phyloP scores from a whole-genome alignment of 1,284 basidiomycete species.

The Veloboletus limbatus region DNA sequence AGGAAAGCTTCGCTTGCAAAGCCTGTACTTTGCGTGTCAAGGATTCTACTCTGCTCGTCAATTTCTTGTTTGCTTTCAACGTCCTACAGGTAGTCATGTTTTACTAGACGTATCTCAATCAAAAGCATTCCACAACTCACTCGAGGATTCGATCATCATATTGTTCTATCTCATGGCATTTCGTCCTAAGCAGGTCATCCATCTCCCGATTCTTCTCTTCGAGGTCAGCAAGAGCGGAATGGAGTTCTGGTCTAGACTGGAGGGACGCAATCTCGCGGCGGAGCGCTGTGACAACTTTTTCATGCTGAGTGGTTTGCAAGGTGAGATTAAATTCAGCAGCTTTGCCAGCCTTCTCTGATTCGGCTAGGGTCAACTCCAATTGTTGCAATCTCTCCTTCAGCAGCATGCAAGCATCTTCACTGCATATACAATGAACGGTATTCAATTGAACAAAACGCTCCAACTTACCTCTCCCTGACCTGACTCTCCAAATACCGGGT shows the following conservation, averaged over 20 bases:
- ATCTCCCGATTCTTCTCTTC: slow-evolving; percentile 69
- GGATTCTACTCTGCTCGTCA: slow-evolving; percentile 62
- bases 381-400: slow-evolving; percentile 49
- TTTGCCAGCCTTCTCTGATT: slow-evolving; percentile 56
- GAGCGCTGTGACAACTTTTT: slow-evolving; percentile 55
- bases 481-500: slow-evolving; percentile 60
- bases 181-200: slow-evolving; percentile 63
- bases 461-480: slow-evolving; percentile 52
- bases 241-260: slow-evolving; percentile 52
- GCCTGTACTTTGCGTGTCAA: slow-evolving; percentile 68
- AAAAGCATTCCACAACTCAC: slow-evolving; percentile 44
- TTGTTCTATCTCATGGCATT: slow-evolving; percentile 77
- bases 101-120: neutral
- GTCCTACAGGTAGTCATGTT: slow-evolving; percentile 42
- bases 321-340: slow-evolving; percentile 62
- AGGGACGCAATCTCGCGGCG: slow-evolving; percentile 54
- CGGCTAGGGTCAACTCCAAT: slow-evolving; percentile 42
- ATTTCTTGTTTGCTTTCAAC: slow-evolving; percentile 75
- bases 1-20: slow-evolving; percentile 62
- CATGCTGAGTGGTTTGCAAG: slow-evolving; percentile 60
- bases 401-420: slow-evolving; percentile 44
- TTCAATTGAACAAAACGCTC: neutral
- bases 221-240: slow-evolving; percentile 53
- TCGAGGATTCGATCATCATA: slow-evolving; percentile 77
- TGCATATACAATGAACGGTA: slow-evolving; percentile 27